phyloP scores from a whole-genome alignment of 1,139 yeast species.

The Pichia sp. region DNA sequence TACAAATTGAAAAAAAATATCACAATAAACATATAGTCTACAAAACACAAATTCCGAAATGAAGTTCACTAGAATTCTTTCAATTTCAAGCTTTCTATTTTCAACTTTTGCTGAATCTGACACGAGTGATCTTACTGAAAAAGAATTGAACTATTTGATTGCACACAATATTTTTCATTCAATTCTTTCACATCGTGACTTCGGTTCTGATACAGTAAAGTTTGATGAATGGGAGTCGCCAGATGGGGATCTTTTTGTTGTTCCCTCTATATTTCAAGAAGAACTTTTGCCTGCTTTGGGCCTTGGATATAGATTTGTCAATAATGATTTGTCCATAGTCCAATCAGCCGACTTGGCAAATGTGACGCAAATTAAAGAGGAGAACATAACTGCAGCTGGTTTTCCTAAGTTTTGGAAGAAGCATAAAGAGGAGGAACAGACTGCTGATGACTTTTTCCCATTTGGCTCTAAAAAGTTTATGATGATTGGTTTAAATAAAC shows the following conservation, averaged over 20 bases:
- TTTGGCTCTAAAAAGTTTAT: conserved; percentile 27
- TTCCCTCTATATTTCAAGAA: conserved; percentile 16
- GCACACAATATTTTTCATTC: conserved; percentile 10
- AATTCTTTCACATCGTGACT: conserved; percentile 13
- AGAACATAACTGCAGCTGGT: conserved; percentile 21
- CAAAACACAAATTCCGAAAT: background rate
- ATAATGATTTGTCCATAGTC: conserved; percentile 4
- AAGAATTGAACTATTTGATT: background rate
- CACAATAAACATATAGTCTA: too few species aligned
- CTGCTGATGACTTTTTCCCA: conserved; percentile 21
- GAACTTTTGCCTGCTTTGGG: conserved; percentile 8
- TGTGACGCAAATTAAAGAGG: conserved; percentile 19
- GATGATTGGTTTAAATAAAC: conserved; percentile 23
- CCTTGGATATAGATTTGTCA: conserved; percentile 13
- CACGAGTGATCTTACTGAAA: background rate
- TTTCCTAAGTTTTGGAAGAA: conserved; percentile 23
- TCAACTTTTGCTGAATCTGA: background rate
- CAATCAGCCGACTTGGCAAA: conserved; percentile 1
- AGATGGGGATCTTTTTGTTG: conserved; percentile 17
- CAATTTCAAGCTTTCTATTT: background rate
- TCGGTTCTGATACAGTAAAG: conserved; percentile 10
- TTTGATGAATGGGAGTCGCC: conserved; percentile 26
- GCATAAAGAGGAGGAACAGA: conserved; percentile 11
- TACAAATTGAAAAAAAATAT: too few species aligned
- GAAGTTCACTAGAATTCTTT: background rate